These are phyloP conservation scores for Teratosphaeria zuluensis DNA, from an alignment of 2,329 filamentous ascomycete species.

Conservation along the genomic window DNA sequence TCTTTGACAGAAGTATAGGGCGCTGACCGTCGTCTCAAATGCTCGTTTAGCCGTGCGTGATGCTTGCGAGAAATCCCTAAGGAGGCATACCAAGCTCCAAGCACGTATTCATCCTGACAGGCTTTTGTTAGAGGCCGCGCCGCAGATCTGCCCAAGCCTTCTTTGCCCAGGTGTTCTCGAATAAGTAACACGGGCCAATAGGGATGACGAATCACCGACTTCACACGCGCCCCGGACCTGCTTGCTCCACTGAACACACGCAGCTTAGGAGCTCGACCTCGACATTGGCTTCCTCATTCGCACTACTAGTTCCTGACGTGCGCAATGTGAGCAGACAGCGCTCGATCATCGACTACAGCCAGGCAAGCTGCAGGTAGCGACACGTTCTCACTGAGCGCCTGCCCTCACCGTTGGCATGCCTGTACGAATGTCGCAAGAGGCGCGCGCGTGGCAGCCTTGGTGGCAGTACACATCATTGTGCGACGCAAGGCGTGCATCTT, in stretches of 20 bases:
- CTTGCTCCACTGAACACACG: background rate
- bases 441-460: background rate
- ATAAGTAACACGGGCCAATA: background rate
- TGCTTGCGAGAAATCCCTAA: background rate
- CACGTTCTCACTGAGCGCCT: background rate
- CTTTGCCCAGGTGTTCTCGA: background rate
- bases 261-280: background rate
- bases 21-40: background rate
- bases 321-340: too few relatives aligned
- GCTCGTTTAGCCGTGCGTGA: background rate
- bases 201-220: background rate
- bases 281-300: background rate
- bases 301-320: background rate
- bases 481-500: background rate
- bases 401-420: background rate
- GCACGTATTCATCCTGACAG: background rate
- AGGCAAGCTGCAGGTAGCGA: background rate
- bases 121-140: background rate
- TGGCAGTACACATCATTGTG: background rate
- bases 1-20: background rate
- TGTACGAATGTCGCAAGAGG: background rate
- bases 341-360: too few relatives aligned
- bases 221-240: background rate
- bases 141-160: background rate
- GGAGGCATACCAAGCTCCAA: background rate